phyloP scores from a whole-genome alignment of 495 filamentous ascomycete species.

The Viridothelium virens region DNA sequence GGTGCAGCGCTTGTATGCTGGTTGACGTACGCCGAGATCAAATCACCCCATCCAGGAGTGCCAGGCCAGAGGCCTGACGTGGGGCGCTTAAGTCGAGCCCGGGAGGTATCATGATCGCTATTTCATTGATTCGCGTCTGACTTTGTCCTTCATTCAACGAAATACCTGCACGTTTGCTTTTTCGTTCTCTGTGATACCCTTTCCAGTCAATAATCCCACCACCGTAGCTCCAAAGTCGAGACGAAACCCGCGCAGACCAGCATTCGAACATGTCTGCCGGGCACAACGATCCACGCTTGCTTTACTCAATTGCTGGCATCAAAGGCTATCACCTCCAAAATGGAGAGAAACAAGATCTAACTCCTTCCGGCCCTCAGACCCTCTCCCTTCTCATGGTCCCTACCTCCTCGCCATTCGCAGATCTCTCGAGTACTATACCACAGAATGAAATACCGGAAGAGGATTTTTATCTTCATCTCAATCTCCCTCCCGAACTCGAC shows the following conservation, averaged over 20 bases:
- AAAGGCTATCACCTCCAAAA: constrained; percentile 79
- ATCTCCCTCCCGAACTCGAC: constrained; percentile 88
- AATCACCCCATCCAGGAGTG: neutral
- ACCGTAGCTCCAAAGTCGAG: neutral
- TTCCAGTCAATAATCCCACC: neutral
- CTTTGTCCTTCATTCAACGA: neutral
- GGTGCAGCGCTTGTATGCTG: neutral
- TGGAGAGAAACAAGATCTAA: constrained; percentile 75
- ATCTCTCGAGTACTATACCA: constrained; percentile 47
- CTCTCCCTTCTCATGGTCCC: constrained; percentile 91
- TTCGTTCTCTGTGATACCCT: neutral
- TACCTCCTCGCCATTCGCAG: constrained; percentile 63
- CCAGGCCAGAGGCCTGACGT: neutral
- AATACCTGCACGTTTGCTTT: neutral
- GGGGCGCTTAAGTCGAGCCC: neutral
- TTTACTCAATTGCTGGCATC: constrained; percentile 79
- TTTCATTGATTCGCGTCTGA: neutral
- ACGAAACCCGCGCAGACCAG: neutral
- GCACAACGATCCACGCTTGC: constrained; percentile 63
- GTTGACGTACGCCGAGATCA: constrained; percentile 4
- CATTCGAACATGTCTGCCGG: constrained; percentile 23
- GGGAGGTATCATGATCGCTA: neutral
- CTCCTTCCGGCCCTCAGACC: constrained; percentile 77
- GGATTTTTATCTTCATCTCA: constrained; percentile 91
- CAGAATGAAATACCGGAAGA: constrained; percentile 61